These are phyloP conservation scores for Trichophyton mentagrophytes DNA, from an alignment of 2,329 filamentous ascomycete species.

Conservation along the genomic window DNA sequence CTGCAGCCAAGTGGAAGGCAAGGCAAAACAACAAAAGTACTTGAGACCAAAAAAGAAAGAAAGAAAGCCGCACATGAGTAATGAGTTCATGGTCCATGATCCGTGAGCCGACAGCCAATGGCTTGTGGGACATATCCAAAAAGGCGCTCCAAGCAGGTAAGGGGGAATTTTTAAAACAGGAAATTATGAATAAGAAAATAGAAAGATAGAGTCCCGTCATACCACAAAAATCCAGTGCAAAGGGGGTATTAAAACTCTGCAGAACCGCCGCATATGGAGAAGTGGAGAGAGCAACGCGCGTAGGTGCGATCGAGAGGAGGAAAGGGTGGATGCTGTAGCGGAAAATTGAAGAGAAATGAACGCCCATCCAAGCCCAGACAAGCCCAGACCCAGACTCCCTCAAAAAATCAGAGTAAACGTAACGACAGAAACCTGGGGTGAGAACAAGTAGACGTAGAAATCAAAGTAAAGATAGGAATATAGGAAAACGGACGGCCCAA, in stretches of 20 bases:
- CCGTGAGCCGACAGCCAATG: conserved; percentile 1
- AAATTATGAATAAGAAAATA: conserved; percentile 9
- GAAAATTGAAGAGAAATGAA: conserved; percentile 10
- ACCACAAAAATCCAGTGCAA: conserved; percentile 9
- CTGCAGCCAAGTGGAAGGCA: conserved; percentile 5
- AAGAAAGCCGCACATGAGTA: background rate
- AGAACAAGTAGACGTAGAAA: background rate
- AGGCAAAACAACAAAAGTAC: background rate
- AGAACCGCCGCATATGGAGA: conserved; percentile 5
- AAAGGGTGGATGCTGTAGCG: conserved; percentile 2
- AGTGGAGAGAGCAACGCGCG: background rate
- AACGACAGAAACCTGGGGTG: background rate
- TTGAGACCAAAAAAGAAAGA: background rate
- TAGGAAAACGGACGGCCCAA: background rate
- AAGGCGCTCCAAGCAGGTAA: background rate
- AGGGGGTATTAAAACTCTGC: conserved; percentile 12
- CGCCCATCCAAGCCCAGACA: conserved; percentile 14
- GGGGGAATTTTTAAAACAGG: conserved; percentile 1
- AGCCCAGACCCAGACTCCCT: conserved; percentile 12
- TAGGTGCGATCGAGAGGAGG: background rate
- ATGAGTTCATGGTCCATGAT: conserved; percentile 3
- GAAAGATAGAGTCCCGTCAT: background rate
- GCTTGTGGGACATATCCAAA: conserved; percentile 2
- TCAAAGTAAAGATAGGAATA: background rate
- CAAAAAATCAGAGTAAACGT: background rate